Percentiles rank a stretch among this genome's conserved stretches.
Conservation (phyloP, 116 monocot genomes). For the Phalaenopsis hybrid region DNA sequence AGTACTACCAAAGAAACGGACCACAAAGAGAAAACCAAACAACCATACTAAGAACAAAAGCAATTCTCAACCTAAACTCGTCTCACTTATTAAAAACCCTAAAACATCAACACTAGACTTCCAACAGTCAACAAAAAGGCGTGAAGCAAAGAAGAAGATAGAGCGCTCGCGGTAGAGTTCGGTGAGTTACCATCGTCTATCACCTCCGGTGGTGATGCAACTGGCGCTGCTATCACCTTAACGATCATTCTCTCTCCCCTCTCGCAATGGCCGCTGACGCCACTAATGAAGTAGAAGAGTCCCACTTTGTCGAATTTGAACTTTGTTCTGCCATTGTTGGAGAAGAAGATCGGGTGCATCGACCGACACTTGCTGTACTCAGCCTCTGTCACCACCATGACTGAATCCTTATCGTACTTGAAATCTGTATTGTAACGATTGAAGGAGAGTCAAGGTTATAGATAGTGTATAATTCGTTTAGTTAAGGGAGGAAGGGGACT, state of each 20-base stretch:
- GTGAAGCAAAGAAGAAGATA: neutral
- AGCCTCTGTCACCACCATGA: slow-evolving; percentile 46
- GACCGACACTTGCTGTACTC: slow-evolving; percentile 58
- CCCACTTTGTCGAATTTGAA: slow-evolving; percentile 29
- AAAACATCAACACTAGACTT: neutral
- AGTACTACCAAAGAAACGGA: neutral
- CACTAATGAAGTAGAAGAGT: slow-evolving; percentile 75
- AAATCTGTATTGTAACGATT: slow-evolving; percentile 21
- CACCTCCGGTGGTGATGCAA: neutral
- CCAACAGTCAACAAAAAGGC: neutral
- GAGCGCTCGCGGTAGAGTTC: neutral
- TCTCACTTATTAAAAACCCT: neutral
- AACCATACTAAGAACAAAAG: too few relatives aligned
- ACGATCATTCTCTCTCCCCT: slow-evolving; percentile 59
- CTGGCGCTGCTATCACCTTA: slow-evolving; percentile 26
- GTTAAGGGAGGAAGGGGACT: neutral
- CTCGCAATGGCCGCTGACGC: slow-evolving; percentile 53
- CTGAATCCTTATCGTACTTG: slow-evolving; percentile 63
- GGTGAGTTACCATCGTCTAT: neutral
- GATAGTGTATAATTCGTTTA: neutral
- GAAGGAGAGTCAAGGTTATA: neutral
- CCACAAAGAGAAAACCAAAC: neutral
- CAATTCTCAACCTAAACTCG: too few relatives aligned
- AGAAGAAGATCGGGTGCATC: slow-evolving; percentile 40
- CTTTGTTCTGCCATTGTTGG: slow-evolving; percentile 45